A percentile compares a stretch with the other conserved stretches of the same genome.
Evolutionary conservation across 1,139 yeast species (phyloP).

Genomic region (Pichia norvegensis): DNA sequence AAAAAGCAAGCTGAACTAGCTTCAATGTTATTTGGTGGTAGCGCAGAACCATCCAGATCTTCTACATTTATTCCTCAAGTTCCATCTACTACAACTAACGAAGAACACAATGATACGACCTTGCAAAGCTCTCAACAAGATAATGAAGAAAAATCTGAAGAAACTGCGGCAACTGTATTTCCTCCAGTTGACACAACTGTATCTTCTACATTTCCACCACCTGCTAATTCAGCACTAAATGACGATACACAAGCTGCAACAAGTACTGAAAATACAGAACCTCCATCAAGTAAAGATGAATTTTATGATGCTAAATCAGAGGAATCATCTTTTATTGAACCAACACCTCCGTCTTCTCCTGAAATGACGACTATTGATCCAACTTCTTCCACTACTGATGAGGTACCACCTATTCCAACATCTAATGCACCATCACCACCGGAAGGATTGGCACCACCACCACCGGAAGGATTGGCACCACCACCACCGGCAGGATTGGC

Average conservation of each 20-base stretch:
- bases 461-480: slow-evolving; percentile 25
- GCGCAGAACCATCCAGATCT: slow-evolving; percentile 16
- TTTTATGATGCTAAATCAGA: slow-evolving; percentile 18
- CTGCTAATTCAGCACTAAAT: neutral
- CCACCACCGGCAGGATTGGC: slow-evolving; percentile 23
- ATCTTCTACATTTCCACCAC: neutral
- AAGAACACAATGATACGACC: neutral
- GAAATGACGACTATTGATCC: slow-evolving; percentile 6
- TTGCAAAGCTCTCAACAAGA: neutral
- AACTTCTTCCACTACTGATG: slow-evolving; percentile 10
- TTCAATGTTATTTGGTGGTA: slow-evolving; percentile 44
- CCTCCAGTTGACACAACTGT: slow-evolving; percentile 1
- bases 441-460: slow-evolving; percentile 15
- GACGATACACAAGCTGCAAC: neutral
- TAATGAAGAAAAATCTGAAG: neutral
- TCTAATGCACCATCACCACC: slow-evolving; percentile 15
- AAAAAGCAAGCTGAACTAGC: slow-evolving; percentile 55
- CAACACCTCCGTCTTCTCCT: slow-evolving; percentile 17
- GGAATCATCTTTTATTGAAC: slow-evolving; percentile 15
- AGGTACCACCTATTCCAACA: slow-evolving; percentile 15
- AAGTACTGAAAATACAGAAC: neutral
- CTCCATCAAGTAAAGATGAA: slow-evolving; percentile 4
- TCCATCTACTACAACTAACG: neutral
- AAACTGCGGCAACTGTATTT: neutral
- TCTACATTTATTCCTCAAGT: slow-evolving; percentile 16